Base-by-base conservation (phyloP, 257 asterid species). In the Capsicum pubescens region DNA sequence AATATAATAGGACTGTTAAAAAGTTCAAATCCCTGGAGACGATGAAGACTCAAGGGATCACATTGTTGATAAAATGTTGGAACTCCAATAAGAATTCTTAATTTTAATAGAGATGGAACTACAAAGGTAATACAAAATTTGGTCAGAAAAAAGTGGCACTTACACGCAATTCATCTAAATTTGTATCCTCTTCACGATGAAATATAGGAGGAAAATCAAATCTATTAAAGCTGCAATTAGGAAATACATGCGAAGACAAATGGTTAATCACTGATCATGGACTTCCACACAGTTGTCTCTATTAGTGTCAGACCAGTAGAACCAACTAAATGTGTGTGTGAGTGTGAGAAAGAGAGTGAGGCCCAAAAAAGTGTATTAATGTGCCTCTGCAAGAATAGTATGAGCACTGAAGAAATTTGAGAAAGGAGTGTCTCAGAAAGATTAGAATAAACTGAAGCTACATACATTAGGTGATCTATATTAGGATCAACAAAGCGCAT, bases 171-270 rank as follows among this genome's bases (percentile, higher is more conserved):
- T 96, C 99, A 87, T 94, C 99, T n/a, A 91, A 94, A 87, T 90
- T 96, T 72, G 91, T 86, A 84, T 91, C 97, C 64, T 90, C 98
- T 7, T 91, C 97, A 14, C 97, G 95, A 82, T 96, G 98, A 88
- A 96, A 93, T 88, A 96, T 96, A 71, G 99, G 99, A n/a, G 98
- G 92, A 57, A 86, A 96, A 68, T 96, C 98, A 87, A 96, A 96
- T 76, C 56, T 90, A 79, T 93, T 92, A 91, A 96, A 96, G 87
- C 99, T 96, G 98, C 92, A 91, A 89, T 82, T n/a, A 44, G 57
- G 58, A 44, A 50, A 71, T 5, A 71, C 57, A 71, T n/a, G 79
- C 6, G 3, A 58, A 71, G 39, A 71, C 9, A 71, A n/a, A 71
- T 46, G 10, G 6, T 71, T 46, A 71, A 46, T 46, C 6, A 46